Percentiles rank a stretch among this genome's conserved stretches.
Conservation (phyloP, 2,329 filamentous ascomycete genomes). For the Proliferodiscus dingleyae region DNA sequence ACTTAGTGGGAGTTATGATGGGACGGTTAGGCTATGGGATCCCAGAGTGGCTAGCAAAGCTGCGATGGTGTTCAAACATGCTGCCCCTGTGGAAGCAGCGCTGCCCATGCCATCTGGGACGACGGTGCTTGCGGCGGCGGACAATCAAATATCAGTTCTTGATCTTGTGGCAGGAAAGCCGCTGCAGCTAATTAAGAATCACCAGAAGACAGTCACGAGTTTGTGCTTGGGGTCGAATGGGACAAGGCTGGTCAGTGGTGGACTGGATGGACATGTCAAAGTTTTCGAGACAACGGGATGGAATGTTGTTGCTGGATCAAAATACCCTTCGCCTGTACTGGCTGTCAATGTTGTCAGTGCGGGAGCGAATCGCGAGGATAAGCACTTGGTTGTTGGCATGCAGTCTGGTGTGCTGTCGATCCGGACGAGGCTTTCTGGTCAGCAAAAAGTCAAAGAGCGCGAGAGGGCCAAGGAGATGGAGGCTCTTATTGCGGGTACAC, state of each 20-base stretch:
- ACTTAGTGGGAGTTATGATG: constrained; percentile 89
- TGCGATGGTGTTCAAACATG: constrained; percentile 93
- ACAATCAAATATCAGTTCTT: constrained; percentile 82
- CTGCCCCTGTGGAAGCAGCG: constrained; percentile 83
- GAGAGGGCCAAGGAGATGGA: constrained; percentile 83
- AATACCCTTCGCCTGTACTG: constrained; percentile 88
- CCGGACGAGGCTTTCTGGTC: constrained; percentile 79
- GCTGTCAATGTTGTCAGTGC: constrained; percentile 71
- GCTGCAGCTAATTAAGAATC: constrained; percentile 80
- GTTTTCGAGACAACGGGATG: constrained; percentile 90
- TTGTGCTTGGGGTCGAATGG: constrained; percentile 77
- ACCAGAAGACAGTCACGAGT: constrained; percentile 95
- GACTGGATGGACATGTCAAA: constrained; percentile 93
- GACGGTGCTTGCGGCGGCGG: constrained; percentile 77
- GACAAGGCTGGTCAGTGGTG: constrained; percentile 77
- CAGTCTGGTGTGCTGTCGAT: constrained; percentile 88
- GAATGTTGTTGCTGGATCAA: constrained; percentile 93
- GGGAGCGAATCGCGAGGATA: constrained; percentile 69
- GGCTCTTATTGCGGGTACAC: constrained; percentile 69
- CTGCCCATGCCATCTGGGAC: constrained; percentile 82
- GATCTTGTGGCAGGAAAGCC: constrained; percentile 90
- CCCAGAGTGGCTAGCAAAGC: constrained; percentile 64
- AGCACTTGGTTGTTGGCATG: constrained; percentile 92
- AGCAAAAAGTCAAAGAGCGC: constrained; percentile 70
- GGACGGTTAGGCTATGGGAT: constrained; percentile 92